Conservation (phyloP, 176 grass and related monocot species). For the Musa itinerans region DNA sequence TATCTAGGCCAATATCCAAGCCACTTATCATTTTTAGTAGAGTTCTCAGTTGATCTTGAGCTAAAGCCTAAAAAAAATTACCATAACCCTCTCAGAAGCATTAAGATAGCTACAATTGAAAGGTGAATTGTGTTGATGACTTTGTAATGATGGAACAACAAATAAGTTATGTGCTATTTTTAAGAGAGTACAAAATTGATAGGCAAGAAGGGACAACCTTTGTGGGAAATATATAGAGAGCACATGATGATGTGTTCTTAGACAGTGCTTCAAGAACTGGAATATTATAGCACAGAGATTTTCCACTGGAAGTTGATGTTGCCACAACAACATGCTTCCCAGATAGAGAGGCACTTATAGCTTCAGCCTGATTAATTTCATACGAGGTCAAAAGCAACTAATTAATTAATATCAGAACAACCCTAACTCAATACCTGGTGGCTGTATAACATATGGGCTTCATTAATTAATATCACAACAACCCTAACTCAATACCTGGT, state of each 20-base stretch:
- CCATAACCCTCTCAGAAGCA: neutral
- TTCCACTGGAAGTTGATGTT: conserved; percentile 96
- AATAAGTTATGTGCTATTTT: neutral
- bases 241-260: conserved; percentile 40
- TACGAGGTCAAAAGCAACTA: neutral
- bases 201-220: conserved; percentile 41
- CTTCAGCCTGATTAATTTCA: conserved; percentile 48
- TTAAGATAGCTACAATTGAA: neutral
- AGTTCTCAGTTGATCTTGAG: conserved; percentile 87
- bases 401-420: neutral
- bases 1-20: conserved; percentile 45
- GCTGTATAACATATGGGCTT: conserved; percentile 32
- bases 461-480: neutral
- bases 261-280: conserved; percentile 83
- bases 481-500: conserved; percentile 51
- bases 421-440: conserved; percentile 56
- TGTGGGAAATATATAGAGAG: conserved; percentile 94
- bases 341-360: conserved; percentile 53
- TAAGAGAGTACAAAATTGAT: conserved; percentile 17
- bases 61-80: conserved; percentile 67
- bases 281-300: conserved; percentile 93
- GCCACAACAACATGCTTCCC: conserved; percentile 67
- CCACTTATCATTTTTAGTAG: conserved; percentile 57
- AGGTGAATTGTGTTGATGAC: neutral
- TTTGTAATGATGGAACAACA: neutral